Conservation (phyloP, 352 stramenopile genomes). For the Phytophthora foliorum region DNA sequence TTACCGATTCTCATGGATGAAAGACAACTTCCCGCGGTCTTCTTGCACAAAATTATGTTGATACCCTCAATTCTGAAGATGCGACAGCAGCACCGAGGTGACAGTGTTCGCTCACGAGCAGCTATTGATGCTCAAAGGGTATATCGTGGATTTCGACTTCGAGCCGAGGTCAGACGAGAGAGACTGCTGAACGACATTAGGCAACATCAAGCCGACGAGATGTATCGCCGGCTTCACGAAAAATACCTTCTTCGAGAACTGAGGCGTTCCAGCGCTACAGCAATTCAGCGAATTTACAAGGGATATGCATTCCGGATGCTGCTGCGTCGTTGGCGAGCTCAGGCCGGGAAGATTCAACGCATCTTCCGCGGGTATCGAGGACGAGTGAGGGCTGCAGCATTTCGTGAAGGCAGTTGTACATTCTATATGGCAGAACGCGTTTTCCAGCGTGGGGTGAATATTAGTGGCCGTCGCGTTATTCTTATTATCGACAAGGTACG, state of each 20-base stretch:
- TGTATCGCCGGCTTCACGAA: constrained; percentile 43
- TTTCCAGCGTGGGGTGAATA: constrained; percentile 63
- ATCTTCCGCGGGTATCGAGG: constrained; percentile 64
- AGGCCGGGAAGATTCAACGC: constrained; percentile 59
- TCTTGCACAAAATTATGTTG: constrained; percentile 47
- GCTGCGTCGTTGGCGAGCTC: constrained; percentile 38
- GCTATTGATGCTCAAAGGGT: constrained; percentile 58
- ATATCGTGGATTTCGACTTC: constrained; percentile 70
- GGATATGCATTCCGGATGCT: constrained; percentile 49
- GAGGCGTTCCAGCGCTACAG: constrained; percentile 49
- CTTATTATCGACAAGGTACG: constrained; percentile 73
- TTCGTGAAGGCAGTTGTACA: constrained; percentile 71
- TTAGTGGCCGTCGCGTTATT: constrained; percentile 58
- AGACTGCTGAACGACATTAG: constrained; percentile 54
- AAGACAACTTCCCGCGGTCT: background rate
- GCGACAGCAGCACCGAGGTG: constrained; percentile 38
- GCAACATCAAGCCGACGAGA: constrained; percentile 56
- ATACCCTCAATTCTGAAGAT: constrained; percentile 56
- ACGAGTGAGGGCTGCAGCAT: constrained; percentile 61
- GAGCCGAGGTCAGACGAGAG: constrained; percentile 55
- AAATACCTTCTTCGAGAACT: constrained; percentile 57
- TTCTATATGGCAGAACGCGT: constrained; percentile 79
- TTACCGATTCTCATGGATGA: background rate
- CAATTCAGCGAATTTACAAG: constrained; percentile 72
- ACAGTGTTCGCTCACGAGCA: constrained; percentile 35